These are phyloP conservation scores for Heliamphora exappendiculata DNA, from an alignment of 148 eudicot genomes.

Conservation along the genomic window DNA sequence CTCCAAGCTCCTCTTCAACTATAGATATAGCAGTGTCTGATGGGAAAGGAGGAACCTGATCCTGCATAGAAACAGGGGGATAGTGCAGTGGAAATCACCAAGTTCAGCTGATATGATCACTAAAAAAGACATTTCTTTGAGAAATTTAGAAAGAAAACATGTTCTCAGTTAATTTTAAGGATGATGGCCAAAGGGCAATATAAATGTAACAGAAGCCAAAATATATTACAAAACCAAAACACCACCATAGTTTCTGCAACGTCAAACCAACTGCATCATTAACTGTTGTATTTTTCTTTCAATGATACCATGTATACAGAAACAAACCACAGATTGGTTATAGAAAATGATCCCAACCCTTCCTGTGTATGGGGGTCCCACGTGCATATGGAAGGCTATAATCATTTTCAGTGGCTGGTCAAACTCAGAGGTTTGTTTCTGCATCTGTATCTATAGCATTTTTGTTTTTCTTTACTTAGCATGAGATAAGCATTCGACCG, in stretches of 20 bases:
- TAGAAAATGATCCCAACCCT: no score
- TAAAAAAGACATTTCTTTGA: neutral
- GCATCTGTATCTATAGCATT: no score
- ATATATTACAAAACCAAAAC: neutral
- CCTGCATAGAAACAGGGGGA: conserved; percentile 40
- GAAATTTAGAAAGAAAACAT: neutral
- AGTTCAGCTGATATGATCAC: neutral
- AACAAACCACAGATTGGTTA: no score
- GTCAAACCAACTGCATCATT: conserved; percentile 1
- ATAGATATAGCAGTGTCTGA: conserved; percentile 80
- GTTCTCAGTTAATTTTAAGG: neutral
- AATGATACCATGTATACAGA: no score
- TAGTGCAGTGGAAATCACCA: neutral
- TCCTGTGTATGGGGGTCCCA: no score
- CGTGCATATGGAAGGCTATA: no score
- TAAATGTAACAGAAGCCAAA: neutral
- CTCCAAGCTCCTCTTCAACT: conserved; percentile 90
- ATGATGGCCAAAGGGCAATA: neutral
- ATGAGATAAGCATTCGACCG: neutral
- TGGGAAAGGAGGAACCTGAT: conserved; percentile 99
- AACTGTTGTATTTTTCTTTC: neutral
- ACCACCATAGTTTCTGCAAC: neutral
- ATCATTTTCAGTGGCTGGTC: no score
- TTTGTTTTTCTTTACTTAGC: neutral
- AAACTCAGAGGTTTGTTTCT: neutral